Conservation (phyloP, 495 filamentous ascomycete species). For the Penicillium paradoxum region DNA sequence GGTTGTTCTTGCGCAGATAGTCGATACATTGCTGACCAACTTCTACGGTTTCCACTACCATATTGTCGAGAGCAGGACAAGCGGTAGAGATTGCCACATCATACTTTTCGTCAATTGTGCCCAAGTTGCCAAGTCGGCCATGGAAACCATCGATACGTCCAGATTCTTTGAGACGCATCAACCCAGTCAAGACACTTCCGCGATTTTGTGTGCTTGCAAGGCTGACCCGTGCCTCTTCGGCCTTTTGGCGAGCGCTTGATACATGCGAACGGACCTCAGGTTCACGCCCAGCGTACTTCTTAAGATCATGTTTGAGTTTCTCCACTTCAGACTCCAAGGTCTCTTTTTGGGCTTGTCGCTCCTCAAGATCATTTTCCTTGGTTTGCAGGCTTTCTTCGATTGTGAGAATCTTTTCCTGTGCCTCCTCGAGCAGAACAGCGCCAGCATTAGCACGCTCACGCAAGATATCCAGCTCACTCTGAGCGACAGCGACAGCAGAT, state of each 20-base stretch:
- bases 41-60: slow-evolving; percentile 93
- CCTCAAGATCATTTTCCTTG: slow-evolving; percentile 71
- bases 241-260: slow-evolving; percentile 84
- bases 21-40: slow-evolving; percentile 96
- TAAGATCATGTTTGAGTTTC: slow-evolving; percentile 64
- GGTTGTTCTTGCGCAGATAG: slow-evolving; percentile 92
- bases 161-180: slow-evolving; percentile 94
- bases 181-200: slow-evolving; percentile 81
- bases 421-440: slow-evolving; percentile 74
- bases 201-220: slow-evolving; percentile 85
- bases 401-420: slow-evolving; percentile 67
- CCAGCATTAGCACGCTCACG: slow-evolving; percentile 83
- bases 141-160: slow-evolving; percentile 96
- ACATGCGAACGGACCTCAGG: slow-evolving; percentile 74
- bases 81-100: slow-evolving; percentile 97
- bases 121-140: slow-evolving; percentile 88
- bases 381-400: slow-evolving; percentile 63
- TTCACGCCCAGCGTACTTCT: slow-evolving; percentile 67
- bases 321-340: slow-evolving; percentile 68
- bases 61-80: slow-evolving; percentile 84
- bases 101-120: slow-evolving; percentile 90
- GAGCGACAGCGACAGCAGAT: slow-evolving; percentile 86
- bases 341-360: slow-evolving; percentile 65
- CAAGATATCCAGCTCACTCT: slow-evolving; percentile 89
- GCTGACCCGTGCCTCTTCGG: slow-evolving; percentile 88